phyloP scores from a whole-genome alignment of 2,329 filamentous ascomycete species.

The Aspergillus brunneoviolaceus region DNA sequence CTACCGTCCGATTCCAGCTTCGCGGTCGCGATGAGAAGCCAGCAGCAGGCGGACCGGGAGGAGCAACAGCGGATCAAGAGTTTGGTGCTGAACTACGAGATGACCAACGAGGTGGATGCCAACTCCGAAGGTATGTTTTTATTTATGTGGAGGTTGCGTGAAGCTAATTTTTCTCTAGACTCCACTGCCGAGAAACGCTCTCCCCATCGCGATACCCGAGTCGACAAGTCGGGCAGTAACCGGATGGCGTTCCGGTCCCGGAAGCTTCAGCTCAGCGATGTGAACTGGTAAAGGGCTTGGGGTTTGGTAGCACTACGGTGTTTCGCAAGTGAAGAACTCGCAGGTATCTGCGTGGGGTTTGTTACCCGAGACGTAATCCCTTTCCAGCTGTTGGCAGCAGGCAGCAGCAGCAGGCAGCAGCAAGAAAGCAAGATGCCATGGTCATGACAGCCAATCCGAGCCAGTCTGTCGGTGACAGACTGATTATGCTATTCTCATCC shows the following conservation, averaged over 20 bases:
- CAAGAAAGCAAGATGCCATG: no score
- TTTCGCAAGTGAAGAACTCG: not conserved
- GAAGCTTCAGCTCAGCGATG: constrained; percentile 91
- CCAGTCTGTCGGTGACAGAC: no score
- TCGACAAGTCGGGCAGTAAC: constrained; percentile 61
- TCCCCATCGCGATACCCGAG: constrained; percentile 41
- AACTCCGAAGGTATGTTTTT: constrained; percentile 65
- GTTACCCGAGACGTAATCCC: no score
- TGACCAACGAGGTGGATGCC: constrained; percentile 77
- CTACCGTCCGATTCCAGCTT: constrained; percentile 85
- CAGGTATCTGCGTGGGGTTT: no score
- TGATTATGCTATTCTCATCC: no score
- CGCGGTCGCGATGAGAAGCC: constrained; percentile 91
- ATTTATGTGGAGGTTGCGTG: constrained; percentile 30
- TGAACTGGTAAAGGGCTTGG: constrained; percentile 75
- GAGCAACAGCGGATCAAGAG: constrained; percentile 99
- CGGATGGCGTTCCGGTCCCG: constrained; percentile 77
- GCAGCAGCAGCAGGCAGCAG: no score
- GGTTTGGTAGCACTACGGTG: not conserved
- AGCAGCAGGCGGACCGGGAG: constrained; percentile 91
- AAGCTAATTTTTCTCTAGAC: constrained; percentile 19
- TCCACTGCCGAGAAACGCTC: constrained; percentile 44
- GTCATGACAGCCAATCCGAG: no score
- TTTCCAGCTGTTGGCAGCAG: no score
- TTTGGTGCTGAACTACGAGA: constrained; percentile 92